These are phyloP conservation scores for Xylaria sp. DNA, from an alignment of 2,329 filamentous ascomycete genomes.

Conservation along the genomic window DNA sequence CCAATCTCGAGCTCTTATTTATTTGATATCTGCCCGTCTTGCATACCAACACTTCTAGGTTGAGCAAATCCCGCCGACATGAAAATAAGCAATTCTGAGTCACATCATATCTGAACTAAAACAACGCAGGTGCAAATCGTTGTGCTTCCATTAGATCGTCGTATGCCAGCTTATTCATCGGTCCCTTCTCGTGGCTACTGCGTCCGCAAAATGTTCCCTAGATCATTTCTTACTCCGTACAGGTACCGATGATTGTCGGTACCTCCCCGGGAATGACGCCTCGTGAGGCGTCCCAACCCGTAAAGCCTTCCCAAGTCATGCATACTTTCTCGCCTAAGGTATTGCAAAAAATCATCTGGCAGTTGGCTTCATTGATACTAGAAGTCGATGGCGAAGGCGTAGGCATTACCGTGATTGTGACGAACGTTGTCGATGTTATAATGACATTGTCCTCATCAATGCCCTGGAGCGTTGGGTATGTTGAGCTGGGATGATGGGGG, in stretches of 20 bases:
- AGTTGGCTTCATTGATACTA: slow-evolving; percentile 27
- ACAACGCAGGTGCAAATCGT: slow-evolving; percentile 13
- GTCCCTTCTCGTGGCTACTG: neutral
- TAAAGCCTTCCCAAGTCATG: slow-evolving; percentile 49
- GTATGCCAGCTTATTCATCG: neutral
- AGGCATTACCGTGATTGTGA: slow-evolving; percentile 14
- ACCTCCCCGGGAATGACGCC: slow-evolving; percentile 46
- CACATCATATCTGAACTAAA: slow-evolving; percentile 11
- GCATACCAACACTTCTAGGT: neutral
- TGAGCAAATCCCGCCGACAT: slow-evolving; percentile 1
- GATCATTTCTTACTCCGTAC: slow-evolving; percentile 19
- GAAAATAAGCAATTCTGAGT: neutral
- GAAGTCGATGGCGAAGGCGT: slow-evolving; percentile 15
- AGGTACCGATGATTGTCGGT: slow-evolving; percentile 41
- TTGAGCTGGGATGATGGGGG: slow-evolving; percentile 8
- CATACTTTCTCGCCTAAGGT: slow-evolving; percentile 42
- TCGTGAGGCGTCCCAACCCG: slow-evolving; percentile 44
- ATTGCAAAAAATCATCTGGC: slow-evolving; percentile 46
- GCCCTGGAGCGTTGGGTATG: neutral
- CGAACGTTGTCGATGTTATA: slow-evolving; percentile 8
- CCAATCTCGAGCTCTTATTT: neutral
- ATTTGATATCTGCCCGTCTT: neutral
- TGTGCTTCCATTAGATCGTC: neutral
- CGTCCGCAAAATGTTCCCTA: neutral
- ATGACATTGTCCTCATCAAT: neutral